Conservation (phyloP, 2,329 filamentous ascomycete species). For the Pseudogymnoascus sp. region DNA sequence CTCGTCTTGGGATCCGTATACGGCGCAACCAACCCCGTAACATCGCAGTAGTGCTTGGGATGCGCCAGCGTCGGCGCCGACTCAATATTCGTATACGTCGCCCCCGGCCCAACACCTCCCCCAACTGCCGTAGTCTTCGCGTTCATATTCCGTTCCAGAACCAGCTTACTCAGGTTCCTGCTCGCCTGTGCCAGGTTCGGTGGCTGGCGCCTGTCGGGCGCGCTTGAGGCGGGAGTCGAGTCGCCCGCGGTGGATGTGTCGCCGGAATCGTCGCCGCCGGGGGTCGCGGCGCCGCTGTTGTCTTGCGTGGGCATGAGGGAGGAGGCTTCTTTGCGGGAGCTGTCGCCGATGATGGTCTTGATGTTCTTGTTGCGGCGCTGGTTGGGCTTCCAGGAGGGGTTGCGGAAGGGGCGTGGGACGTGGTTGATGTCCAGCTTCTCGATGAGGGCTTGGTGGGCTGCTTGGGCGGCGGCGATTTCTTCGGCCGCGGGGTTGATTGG, state of each 20-base stretch:
- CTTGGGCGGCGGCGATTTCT: constrained; percentile 47
- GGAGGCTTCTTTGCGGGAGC: constrained; percentile 82
- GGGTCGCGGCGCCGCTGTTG: constrained; percentile 73
- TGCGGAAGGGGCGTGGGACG: constrained; percentile 83
- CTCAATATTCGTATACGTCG: constrained; percentile 95
- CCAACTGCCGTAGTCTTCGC: constrained; percentile 27
- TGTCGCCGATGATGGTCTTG: constrained; percentile 90
- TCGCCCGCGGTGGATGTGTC: constrained; percentile 44
- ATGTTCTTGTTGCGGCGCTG: constrained; percentile 98
- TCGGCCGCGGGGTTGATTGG: not conserved
- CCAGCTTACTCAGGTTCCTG: constrained; percentile 76
- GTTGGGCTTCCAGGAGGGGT: constrained; percentile 81
- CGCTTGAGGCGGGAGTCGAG: constrained; percentile 39
- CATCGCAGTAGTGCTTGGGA: constrained; percentile 86
- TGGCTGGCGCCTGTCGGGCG: constrained; percentile 30
- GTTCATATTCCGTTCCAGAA: constrained; percentile 72
- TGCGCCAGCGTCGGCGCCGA: constrained; percentile 82
- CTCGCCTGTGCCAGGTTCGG: constrained; percentile 85
- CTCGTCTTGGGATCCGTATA: constrained; percentile 95
- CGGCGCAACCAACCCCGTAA: constrained; percentile 84
- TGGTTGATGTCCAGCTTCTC: constrained; percentile 87
- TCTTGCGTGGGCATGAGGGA: constrained; percentile 66
- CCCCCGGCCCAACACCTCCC: constrained; percentile 54
- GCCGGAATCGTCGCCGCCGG: constrained; percentile 48
- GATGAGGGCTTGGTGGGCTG: constrained; percentile 77